Conservation (phyloP, 208 protist species). For the Crithidia mellificae region DNA sequence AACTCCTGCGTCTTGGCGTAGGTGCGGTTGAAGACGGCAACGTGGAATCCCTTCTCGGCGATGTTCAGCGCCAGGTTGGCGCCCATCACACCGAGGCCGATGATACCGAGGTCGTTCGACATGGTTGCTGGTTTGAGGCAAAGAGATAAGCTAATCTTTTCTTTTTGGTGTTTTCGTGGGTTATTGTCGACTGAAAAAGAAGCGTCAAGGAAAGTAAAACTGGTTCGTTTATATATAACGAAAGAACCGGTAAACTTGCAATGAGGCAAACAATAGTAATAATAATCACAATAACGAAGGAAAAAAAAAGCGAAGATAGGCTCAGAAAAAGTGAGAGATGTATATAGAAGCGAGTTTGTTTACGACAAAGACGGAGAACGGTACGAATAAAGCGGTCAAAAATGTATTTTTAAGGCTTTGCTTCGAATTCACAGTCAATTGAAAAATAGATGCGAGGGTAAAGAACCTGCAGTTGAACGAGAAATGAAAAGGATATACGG, state of each 20-base stretch:
- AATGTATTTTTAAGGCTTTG: slow-evolving; percentile 5
- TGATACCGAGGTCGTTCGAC: slow-evolving; percentile 94
- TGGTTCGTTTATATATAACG: not conserved
- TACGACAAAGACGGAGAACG: not conserved
- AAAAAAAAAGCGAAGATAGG: no score
- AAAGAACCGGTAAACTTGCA: not conserved
- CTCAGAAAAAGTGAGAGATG: not conserved
- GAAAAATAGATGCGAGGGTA: slow-evolving; percentile 2
- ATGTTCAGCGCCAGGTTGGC: slow-evolving; percentile 99
- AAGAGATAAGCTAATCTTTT: not conserved
- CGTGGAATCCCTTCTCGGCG: slow-evolving; percentile 94
- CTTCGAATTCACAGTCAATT: slow-evolving; percentile 5
- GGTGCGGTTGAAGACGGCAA: slow-evolving; percentile 95
- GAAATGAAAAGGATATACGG: no score
- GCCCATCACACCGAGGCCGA: slow-evolving; percentile 99
- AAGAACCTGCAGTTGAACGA: not conserved
- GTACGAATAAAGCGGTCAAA: slow-evolving; percentile 3
- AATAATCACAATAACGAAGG: not conserved
- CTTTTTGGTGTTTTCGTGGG: not conserved
- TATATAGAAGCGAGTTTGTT: not conserved
- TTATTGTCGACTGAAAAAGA: not conserved
- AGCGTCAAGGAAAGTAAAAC: not conserved
- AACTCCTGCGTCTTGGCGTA: slow-evolving; percentile 84
- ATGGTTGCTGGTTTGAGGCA: slow-evolving; percentile 25
- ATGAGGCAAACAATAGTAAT: not conserved